Percentiles rank a stretch among this genome's conserved stretches.
These are phyloP conservation scores for Moricandia arvensis DNA, from an alignment of 345 rosid genomes.

Conservation along the genomic window DNA sequence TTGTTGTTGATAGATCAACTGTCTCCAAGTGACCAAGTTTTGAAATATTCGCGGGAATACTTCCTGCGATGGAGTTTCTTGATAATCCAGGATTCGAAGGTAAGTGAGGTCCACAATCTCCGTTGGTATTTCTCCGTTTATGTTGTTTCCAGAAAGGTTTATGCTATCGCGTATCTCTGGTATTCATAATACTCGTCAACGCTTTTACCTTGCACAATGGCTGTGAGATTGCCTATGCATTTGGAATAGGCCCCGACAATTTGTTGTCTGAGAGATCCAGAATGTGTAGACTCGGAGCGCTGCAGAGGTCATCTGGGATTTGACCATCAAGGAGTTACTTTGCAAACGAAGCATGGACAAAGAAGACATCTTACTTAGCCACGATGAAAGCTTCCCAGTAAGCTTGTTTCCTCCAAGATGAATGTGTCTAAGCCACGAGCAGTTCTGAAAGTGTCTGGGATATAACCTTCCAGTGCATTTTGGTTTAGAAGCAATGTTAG, in stretches of 20 bases:
- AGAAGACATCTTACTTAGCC: constrained; percentile 34
- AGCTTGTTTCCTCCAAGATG: constrained; percentile 55
- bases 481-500: no score
- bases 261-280: constrained; percentile 51
- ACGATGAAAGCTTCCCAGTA: constrained; percentile 42
- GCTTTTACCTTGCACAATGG: constrained; percentile 22
- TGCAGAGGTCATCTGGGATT: constrained; percentile 39
- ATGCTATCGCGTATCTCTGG: no score
- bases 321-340: constrained; percentile 38
- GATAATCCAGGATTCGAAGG: neutral
- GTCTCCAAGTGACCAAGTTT: neutral
- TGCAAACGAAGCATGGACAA: constrained; percentile 44
- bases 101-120: neutral
- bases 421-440: constrained; percentile 42
- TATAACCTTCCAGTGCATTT: constrained; percentile 45
- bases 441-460: constrained; percentile 49
- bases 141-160: neutral
- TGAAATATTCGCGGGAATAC: neutral
- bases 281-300: constrained; percentile 41
- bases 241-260: constrained; percentile 44
- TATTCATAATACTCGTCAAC: constrained; percentile 30
- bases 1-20: neutral
- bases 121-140: neutral
- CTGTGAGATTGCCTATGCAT: constrained; percentile 44
- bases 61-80: neutral